Evolutionary conservation across 2,329 filamentous ascomycete genomes (phyloP).

Genomic region (Chrysoporthe austroafricana): DNA sequence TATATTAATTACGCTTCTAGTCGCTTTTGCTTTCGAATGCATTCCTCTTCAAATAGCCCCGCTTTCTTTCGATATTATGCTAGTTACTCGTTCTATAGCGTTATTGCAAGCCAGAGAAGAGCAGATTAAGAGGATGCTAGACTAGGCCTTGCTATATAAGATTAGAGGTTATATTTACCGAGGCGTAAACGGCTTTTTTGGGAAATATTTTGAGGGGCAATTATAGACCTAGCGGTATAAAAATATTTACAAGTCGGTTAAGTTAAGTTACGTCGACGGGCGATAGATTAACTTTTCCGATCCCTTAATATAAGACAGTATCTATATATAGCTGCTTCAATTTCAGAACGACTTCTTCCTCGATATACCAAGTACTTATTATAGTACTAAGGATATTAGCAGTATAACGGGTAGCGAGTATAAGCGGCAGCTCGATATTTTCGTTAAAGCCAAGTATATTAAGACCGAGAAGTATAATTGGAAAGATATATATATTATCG

Average conservation of each 20-base stretch:
- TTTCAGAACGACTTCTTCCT: background rate
- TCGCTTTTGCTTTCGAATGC: no score
- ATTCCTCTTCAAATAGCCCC: no score
- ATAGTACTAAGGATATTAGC: no score
- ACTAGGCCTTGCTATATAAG: background rate
- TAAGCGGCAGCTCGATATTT: no score
- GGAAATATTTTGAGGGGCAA: background rate
- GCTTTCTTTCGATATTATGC: background rate
- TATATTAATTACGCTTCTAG: no score
- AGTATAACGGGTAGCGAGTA: no score
- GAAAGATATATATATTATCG: no score
- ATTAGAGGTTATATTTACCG: background rate
- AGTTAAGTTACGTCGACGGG: background rate
- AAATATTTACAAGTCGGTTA: background rate
- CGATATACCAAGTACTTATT: background rate
- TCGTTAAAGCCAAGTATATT: no score
- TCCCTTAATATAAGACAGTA: background rate
- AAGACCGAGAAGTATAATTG: no score
- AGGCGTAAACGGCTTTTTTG: background rate
- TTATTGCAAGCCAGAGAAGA: background rate
- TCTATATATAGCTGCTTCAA: background rate
- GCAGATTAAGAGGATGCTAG: background rate
- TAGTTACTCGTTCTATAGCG: background rate
- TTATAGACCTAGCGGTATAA: background rate
- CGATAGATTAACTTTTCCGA: background rate